A percentile compares a stretch with the other conserved stretches of the same genome.
Evolutionary conservation across 2,329 filamentous ascomycete species (phyloP).

Genomic region (Blastomyces parvus): DNA sequence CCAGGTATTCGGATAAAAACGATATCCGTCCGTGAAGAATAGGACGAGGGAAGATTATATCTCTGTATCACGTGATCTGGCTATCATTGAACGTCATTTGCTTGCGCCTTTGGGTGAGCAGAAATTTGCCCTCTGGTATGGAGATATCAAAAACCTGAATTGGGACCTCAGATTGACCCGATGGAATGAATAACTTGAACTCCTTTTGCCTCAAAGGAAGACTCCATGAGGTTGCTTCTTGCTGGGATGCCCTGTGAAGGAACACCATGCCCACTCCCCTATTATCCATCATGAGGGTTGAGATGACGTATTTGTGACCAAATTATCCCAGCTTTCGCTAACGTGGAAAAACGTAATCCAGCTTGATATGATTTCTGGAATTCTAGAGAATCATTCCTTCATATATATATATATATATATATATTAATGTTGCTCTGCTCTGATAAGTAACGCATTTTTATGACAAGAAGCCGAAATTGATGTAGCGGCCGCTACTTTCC

Average conservation of each 20-base stretch:
- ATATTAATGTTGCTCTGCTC: neutral
- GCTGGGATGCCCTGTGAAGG: neutral
- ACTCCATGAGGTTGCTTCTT: too few relatives aligned
- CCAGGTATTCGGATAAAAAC: neutral
- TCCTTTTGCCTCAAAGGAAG: too few relatives aligned
- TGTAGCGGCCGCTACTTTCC: neutral
- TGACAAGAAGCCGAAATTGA: neutral
- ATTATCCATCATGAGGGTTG: neutral
- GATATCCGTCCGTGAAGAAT: neutral
- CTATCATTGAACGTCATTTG: too few relatives aligned
- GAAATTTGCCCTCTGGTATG: too few relatives aligned
- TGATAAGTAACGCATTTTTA: neutral
- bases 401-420: neutral
- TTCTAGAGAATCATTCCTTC: neutral
- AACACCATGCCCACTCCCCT: neutral
- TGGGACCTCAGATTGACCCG: too few relatives aligned
- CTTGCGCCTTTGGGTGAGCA: too few relatives aligned
- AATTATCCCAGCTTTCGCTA: neutral
- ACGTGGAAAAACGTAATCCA: neutral
- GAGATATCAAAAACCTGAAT: too few relatives aligned
- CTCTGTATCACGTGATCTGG: neutral
- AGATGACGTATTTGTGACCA: slow-evolving; percentile 6
- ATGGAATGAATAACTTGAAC: too few relatives aligned
- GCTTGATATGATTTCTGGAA: neutral
- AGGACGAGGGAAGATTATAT: too few relatives aligned